phyloP scores from a whole-genome alignment of 2,329 filamentous ascomycete species.

The Cladobotryum mycophilum region DNA sequence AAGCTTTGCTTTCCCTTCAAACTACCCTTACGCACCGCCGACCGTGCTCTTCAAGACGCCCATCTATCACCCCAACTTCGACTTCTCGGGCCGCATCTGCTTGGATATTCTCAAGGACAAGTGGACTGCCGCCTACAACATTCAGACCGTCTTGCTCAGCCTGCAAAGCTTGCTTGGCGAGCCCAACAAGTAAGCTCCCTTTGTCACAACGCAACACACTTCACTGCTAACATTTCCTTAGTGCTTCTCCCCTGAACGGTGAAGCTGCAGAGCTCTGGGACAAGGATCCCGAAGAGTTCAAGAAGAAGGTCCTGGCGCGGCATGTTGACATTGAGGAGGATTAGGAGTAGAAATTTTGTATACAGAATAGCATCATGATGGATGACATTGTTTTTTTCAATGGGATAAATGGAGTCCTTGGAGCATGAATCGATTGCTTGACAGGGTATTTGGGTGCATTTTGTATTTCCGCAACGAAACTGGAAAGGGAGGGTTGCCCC shows the following conservation, averaged over 20 bases:
- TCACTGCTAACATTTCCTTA: constrained; percentile 32
- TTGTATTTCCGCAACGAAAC: constrained; percentile 12
- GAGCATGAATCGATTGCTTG: constrained; percentile 25
- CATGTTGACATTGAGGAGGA: constrained; percentile 62
- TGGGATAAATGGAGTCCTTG: constrained; percentile 39
- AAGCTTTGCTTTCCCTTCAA: constrained; percentile 79
- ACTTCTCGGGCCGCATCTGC: constrained; percentile 95
- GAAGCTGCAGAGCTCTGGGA: constrained; percentile 97
- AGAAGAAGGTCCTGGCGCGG: constrained; percentile 61
- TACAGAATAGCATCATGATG: neutral
- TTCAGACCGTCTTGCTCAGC: constrained; percentile 86
- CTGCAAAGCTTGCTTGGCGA: constrained; percentile 93
- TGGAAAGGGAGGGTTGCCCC: constrained; percentile 6
- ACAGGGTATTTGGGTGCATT: constrained; percentile 30
- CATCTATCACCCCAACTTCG: constrained; percentile 98
- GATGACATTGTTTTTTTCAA: constrained; percentile 20
- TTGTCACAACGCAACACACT: neutral
- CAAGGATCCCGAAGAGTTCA: constrained; percentile 78
- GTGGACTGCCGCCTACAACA: constrained; percentile 97
- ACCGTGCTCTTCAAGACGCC: constrained; percentile 96
- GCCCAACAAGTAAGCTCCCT: constrained; percentile 83
- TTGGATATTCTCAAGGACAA: constrained; percentile 98
- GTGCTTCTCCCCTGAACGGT: constrained; percentile 88
- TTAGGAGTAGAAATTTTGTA: constrained; percentile 7
- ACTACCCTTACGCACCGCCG: constrained; percentile 88